Evolutionary conservation across 345 rosid genomes (phyloP).

Genomic region (Populus deltoides): DNA sequence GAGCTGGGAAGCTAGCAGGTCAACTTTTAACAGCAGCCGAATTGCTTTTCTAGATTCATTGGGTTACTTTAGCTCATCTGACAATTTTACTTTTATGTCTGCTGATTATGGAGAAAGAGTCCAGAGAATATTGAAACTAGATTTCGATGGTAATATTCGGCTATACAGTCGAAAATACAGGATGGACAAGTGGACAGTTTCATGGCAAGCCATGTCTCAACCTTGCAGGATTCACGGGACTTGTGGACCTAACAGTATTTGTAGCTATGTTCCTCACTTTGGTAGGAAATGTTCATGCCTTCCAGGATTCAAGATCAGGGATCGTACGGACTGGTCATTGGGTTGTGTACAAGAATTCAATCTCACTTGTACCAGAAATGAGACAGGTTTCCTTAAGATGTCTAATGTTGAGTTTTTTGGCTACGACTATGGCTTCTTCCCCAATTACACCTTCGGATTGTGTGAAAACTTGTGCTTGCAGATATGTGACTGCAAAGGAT

Average conservation of each 20-base stretch:
- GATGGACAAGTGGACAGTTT: neutral
- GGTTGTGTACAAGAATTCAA: conserved; percentile 12
- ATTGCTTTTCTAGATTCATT: neutral
- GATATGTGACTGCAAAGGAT: conserved; percentile 6
- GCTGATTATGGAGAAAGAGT: neutral
- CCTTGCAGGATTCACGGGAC: conserved; percentile 9
- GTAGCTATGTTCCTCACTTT: neutral
- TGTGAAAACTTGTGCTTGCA: neutral
- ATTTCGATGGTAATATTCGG: conserved; percentile 11
- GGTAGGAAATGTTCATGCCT: conserved; percentile 7
- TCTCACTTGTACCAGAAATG: neutral
- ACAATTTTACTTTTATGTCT: neutral
- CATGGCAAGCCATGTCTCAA: conserved; percentile 2
- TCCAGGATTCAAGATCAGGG: conserved; percentile 6
- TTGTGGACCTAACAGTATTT: conserved; percentile 7
- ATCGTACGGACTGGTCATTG: neutral
- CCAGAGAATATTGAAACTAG: conserved; percentile 7
- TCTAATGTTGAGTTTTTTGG: conserved; percentile 10
- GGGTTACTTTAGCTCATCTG: conserved; percentile 1
- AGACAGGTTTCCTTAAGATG: neutral
- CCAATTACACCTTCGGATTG: neutral
- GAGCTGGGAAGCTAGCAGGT: conserved; percentile 1
- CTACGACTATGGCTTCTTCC: neutral
- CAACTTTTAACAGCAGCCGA: conserved; percentile 3
- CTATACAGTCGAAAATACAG: neutral